These are phyloP conservation scores for Entamoeba dispar DNA, from an alignment of 208 protist species.

Conservation along the genomic window DNA sequence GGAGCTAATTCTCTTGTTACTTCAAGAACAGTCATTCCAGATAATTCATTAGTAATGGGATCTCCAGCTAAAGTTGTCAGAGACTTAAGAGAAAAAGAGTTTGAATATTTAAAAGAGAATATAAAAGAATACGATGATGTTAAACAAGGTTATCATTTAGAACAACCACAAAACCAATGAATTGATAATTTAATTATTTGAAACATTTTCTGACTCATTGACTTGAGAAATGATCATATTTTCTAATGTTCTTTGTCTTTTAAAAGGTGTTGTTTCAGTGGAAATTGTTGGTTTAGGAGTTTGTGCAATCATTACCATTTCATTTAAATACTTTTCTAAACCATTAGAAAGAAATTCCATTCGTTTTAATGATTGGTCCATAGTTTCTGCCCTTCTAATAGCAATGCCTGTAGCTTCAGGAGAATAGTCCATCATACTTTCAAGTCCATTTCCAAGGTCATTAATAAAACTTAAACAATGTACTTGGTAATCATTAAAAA, in stretches of 20 bases:
- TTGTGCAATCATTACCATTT: neutral
- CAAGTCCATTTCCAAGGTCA: neutral
- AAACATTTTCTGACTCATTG: neutral
- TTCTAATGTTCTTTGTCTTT: neutral
- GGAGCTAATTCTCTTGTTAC: too few species aligned
- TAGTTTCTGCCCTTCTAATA: neutral
- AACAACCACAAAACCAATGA: too few species aligned
- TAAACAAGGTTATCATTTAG: too few species aligned
- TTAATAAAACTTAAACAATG: neutral
- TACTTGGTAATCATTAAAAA: neutral
- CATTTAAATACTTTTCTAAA: neutral
- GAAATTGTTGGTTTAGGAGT: neutral
- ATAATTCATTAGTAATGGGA: too few species aligned
- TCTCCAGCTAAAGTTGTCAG: too few species aligned
- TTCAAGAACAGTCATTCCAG: too few species aligned
- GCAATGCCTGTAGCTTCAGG: neutral
- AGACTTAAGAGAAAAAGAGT: too few species aligned
- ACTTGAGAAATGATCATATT: neutral
- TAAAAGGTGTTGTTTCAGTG: neutral
- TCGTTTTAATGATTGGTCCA: neutral
- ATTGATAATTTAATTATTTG: too few species aligned
- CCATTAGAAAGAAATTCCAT: neutral
- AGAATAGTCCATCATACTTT: neutral
- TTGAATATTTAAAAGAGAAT: too few species aligned
- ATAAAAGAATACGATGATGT: too few species aligned